phyloP scores from a whole-genome alignment of 257 asterid species.

The Jacaranda copaia region DNA sequence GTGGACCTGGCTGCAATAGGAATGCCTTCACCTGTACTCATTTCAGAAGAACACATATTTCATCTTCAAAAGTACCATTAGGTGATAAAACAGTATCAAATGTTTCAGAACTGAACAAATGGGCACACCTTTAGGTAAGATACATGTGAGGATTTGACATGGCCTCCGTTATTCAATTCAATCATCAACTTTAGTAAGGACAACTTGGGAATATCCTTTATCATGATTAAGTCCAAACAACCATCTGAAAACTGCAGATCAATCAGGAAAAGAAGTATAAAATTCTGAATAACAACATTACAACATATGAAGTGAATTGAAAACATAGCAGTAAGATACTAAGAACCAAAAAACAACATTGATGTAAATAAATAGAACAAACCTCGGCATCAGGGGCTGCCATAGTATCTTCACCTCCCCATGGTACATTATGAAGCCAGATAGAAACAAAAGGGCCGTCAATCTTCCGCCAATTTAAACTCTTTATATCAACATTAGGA shows the following conservation, averaged over 20 bases:
- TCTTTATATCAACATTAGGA: slow-evolving; percentile 59
- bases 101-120: slow-evolving; percentile 5
- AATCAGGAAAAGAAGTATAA: slow-evolving; percentile 7
- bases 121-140: slow-evolving; percentile 76
- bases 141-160: slow-evolving; percentile 78
- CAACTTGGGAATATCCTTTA: slow-evolving; percentile 72
- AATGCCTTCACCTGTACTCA: slow-evolving; percentile 80
- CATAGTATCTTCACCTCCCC: slow-evolving; percentile 90
- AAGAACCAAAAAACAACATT: background rate
- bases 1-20: slow-evolving; percentile 78
- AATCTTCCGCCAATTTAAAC: slow-evolving; percentile 78
- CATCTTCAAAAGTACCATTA: background rate
- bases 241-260: slow-evolving; percentile 94
- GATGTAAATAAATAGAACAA: slow-evolving; percentile 18
- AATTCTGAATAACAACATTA: background rate
- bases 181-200: slow-evolving; percentile 70
- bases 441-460: slow-evolving; percentile 91
- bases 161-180: slow-evolving; percentile 70
- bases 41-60: slow-evolving; percentile 20
- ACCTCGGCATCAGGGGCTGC: slow-evolving; percentile 99
- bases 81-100: background rate
- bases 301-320: background rate
- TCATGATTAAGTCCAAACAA: slow-evolving; percentile 86
- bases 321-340: background rate
- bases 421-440: slow-evolving; percentile 98